Evolutionary conservation across 176 grass and related monocot genomes (phyloP), one percentile per base, ranked within the genome.

Genomic region (Cocos nucifera): DNA sequence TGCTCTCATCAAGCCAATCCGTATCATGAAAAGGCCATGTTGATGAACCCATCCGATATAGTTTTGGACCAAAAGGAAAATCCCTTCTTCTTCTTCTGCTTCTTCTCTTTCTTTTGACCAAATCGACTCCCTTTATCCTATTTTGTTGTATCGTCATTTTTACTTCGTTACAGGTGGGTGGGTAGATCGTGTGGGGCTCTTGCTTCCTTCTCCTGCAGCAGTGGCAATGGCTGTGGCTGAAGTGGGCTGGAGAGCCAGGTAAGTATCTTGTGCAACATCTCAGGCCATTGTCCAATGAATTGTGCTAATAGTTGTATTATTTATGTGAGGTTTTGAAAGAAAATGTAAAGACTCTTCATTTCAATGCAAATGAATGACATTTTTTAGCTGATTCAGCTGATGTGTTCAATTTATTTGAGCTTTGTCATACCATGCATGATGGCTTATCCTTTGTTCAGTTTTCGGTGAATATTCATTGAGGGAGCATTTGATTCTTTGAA

Each of bases 1-100:
- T 51, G 60, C 71, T 17, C 54, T 76, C 67, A 92, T 92, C 55
- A 98, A 98, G 63, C 93, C 93, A 25, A 61, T 98, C 56, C 69
- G 58, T 17, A 80, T 98, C 57, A 83, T 98, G 87, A 78, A 78
- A 71, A 88, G 66, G 17, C 53, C 81, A 57, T 83, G 44, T 74
- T 69, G 64, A 72, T 9, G 52, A 22, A 53, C 60, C 75, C 17
- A 72, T 61, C 23, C 8, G 16, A 28, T 16, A 59, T 70, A 59
- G 32, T 59, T 62, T 63, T 15, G 17, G 51, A 35, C 54, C 53
- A 39, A 39, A 39, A 39, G 32, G 10, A 9, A 10, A 39, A 39
- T 39, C 1, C 32, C 32, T 10, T 10, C 0, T 39, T 10, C 9
- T 39, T 10, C 9, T 39, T 39, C 9, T 39, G 2, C 9, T 39